Conservation (phyloP, 179 eudicot species). For the Patellifolia procumbens region DNA sequence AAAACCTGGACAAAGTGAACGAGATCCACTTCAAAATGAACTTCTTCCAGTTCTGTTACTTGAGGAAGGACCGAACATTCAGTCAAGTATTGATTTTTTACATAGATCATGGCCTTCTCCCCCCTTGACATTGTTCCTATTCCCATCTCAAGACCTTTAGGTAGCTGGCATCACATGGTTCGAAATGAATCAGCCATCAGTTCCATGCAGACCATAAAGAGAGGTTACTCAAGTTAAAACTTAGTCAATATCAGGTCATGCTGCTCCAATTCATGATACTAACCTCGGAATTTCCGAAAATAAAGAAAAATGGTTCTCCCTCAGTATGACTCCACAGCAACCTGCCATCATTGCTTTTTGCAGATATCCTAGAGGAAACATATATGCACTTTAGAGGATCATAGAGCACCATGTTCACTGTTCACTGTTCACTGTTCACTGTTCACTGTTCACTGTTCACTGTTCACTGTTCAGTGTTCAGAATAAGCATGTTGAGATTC, state of each 20-base stretch:
- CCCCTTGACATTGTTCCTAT: constrained; percentile 91
- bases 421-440: too few species aligned
- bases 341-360: constrained; percentile 73
- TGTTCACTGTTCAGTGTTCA: not conserved
- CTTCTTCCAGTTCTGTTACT: constrained; percentile 59
- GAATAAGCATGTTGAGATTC: not conserved
- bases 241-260: not conserved
- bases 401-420: not conserved
- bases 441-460: too few species aligned
- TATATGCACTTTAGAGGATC: not conserved
- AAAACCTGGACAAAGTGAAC: constrained; percentile 94
- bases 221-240: not conserved
- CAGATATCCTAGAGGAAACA: constrained; percentile 65
- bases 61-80: constrained; percentile 57
- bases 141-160: constrained; percentile 97
- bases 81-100: constrained; percentile 59
- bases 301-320: constrained; percentile 80
- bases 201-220: not conserved
- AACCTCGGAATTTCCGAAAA: constrained; percentile 93
- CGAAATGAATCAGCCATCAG: constrained; percentile 17
- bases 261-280: constrained; percentile 24
- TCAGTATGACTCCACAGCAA: constrained; percentile 54
- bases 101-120: constrained; percentile 86
- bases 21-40: constrained; percentile 94
- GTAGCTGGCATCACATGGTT: constrained; percentile 51